phyloP scores from a whole-genome alignment of 1,284 basidiomycete species.

The Ustilago xerochloae region DNA sequence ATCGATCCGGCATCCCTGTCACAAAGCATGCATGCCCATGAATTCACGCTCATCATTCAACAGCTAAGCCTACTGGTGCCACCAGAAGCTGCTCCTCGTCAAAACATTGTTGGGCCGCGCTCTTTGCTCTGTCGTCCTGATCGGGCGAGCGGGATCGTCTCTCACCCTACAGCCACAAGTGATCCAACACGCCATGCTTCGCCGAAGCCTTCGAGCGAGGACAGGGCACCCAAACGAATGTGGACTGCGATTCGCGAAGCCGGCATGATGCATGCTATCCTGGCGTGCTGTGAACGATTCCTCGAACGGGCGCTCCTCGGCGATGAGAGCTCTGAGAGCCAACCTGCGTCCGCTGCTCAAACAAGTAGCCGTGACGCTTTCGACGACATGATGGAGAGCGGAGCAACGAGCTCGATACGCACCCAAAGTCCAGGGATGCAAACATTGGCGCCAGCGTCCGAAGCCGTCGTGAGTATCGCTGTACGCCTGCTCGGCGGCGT shows the following conservation, averaged over 20 bases:
- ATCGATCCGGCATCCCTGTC: slow-evolving; percentile 5
- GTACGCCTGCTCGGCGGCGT: slow-evolving; percentile 17
- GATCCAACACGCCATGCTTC: too few species aligned
- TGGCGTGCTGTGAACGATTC: slow-evolving; percentile 16
- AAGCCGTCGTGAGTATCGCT: slow-evolving; percentile 5
- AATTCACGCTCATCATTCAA: slow-evolving; percentile 6
- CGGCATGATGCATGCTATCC: slow-evolving; percentile 7
- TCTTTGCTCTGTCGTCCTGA: slow-evolving; percentile 11
- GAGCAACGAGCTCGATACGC: not conserved
- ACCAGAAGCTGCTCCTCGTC: not conserved
- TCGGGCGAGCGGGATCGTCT: slow-evolving; percentile 22
- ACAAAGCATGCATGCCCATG: not conserved
- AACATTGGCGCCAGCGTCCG: not conserved
- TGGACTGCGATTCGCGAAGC: slow-evolving; percentile 31
- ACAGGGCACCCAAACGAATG: not conserved
- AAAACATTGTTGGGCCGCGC: too few species aligned
- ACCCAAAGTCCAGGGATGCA: not conserved
- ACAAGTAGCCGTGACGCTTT: slow-evolving; percentile 15
- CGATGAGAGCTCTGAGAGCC: not conserved
- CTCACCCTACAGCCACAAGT: not conserved
- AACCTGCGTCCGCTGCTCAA: not conserved
- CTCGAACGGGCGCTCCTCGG: slow-evolving; percentile 16
- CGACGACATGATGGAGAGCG: slow-evolving; percentile 29
- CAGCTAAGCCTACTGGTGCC: slow-evolving; percentile 20
- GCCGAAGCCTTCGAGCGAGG: not conserved